Evolutionary conservation across 768 basidiomycete genomes (phyloP).

Genomic region (Serendipita vermifera): DNA sequence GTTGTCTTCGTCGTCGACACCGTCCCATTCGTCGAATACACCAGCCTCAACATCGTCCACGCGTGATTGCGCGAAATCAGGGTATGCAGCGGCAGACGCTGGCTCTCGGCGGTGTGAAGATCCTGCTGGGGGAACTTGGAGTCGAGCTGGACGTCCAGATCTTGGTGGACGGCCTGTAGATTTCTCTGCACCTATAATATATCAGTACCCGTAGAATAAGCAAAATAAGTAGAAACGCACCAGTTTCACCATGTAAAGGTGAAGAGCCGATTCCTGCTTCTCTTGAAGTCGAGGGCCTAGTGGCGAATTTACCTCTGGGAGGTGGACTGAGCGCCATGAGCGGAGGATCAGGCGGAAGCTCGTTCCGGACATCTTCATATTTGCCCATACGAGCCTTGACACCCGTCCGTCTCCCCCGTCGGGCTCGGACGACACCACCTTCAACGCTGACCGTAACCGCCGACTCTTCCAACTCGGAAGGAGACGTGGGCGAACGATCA

Average conservation of each 20-base stretch:
- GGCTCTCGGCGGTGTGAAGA: not conserved
- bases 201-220: too few relatives aligned
- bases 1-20: not conserved
- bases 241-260: too few relatives aligned
- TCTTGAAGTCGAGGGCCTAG: too few relatives aligned
- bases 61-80: not conserved
- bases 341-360: not conserved
- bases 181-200: too few relatives aligned
- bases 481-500: not conserved
- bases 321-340: not conserved
- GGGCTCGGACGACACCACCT: not conserved
- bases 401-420: not conserved
- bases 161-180: too few relatives aligned
- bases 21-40: constrained; percentile 4
- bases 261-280: too few relatives aligned
- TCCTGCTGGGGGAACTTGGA: not conserved
- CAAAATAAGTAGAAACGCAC: too few relatives aligned
- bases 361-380: not conserved
- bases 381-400: not conserved
- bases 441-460: not conserved
- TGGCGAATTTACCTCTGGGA: too few relatives aligned
- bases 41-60: not conserved
- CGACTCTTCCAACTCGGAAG: not conserved
- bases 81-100: not conserved
- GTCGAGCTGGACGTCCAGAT: not conserved